Evolutionary conservation across 371 early-diverging fungal genomes (phyloP), one percentile per base, ranked within the genome.

Genomic region (Gilbertella persicaria): DNA sequence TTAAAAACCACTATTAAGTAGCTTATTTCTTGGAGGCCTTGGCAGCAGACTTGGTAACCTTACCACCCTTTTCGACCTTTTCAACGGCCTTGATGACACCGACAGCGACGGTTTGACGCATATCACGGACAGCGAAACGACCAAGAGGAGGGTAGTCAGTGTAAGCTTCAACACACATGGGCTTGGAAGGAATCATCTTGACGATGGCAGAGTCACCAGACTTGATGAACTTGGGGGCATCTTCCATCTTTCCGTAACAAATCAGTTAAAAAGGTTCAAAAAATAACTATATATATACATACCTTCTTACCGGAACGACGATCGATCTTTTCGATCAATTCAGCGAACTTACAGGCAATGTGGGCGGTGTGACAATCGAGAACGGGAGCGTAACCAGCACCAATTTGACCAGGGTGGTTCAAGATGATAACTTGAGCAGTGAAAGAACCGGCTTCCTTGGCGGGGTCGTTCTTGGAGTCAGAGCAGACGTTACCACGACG

Each of bases 71-170:
- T 43, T 75, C 75, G 42, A 75, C 71, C 90, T 92, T 93, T 73
- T 87, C 88, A 56, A 93, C 93, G 56, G 84, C 40, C 90, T 95
- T 95, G 84, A 95, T 91, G 82, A 95, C 94, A 85, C 95, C 95
- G 73, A 90, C 89, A 62, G 91, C 90, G 50, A 91, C 87, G 68
- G 91, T 91, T 73, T 90, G 89, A 79, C 95, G 82, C 93, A 92
- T 91, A 73, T 95, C 95, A 87, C 95, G 93, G 79, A 95, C 91
- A 67, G 93, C 94, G 82, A 95, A 95, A 79, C 95, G 92, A 71
- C 95, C 95, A 42, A 95, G 89, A 60, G 93, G 91, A 53, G 94
- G 92, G 82, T 90, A 94, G 73, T 92, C 91, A 55, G 83, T 70
- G 82, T 86, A 95, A 53, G 94, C 59, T 81, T 95, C 95, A 58